These are phyloP conservation scores for Oryza meyeriana DNA, from an alignment of 176 grass and related monocot genomes.

Conservation along the genomic window DNA sequence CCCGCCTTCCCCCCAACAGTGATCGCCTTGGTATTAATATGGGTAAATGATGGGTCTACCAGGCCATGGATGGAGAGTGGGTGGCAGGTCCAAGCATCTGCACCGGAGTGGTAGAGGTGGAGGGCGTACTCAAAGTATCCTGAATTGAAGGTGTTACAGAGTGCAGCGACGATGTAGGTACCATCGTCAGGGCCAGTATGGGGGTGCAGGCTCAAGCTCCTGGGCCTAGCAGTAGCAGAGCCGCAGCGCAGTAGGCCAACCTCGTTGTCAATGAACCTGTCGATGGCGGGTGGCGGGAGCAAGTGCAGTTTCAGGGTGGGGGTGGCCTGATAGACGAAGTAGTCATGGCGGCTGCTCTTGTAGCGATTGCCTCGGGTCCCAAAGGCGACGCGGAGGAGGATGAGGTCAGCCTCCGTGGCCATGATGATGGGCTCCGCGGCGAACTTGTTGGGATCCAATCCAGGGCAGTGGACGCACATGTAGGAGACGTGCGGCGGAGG, in stretches of 20 bases:
- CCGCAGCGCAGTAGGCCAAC: too few relatives aligned
- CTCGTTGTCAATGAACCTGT: too few relatives aligned
- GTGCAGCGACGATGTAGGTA: not conserved
- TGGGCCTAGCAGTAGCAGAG: too few relatives aligned
- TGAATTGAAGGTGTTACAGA: not conserved
- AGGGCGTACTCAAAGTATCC: too few relatives aligned
- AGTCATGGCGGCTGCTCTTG: not conserved
- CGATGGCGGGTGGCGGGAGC: too few relatives aligned
- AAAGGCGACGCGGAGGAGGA: not conserved
- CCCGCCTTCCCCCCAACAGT: not conserved
- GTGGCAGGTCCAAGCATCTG: not conserved
- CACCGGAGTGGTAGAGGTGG: too few relatives aligned
- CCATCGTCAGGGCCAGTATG: too few relatives aligned
- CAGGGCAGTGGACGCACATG: not conserved
- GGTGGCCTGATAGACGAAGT: not conserved
- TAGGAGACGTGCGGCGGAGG: slow-evolving; percentile 4
- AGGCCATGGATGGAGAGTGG: not conserved
- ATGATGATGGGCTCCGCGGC: not conserved
- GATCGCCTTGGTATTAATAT: not conserved
- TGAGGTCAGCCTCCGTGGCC: not conserved
- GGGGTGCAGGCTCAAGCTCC: too few relatives aligned
- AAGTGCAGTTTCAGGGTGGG: not conserved
- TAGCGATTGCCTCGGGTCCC: rapidly evolving
- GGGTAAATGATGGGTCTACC: not conserved
- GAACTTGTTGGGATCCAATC: not conserved